A percentile compares a stretch with the other conserved stretches of the same genome.
Evolutionary conservation across 2,329 filamentous ascomycete species (phyloP).

Genomic region (Alternaria ventricosa): DNA sequence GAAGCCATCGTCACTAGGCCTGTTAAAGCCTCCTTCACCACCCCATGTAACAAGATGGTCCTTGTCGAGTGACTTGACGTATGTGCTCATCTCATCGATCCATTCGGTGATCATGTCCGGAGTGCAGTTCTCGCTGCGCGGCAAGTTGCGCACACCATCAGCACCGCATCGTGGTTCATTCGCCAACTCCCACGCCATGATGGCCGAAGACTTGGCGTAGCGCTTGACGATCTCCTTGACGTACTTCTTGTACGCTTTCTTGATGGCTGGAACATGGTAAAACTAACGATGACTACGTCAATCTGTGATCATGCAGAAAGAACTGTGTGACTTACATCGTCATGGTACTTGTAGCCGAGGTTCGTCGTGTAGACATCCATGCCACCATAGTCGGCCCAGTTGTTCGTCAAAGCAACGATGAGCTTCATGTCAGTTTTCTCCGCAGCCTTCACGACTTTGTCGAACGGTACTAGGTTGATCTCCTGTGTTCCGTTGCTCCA

Average conservation of each 20-base stretch:
- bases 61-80: constrained; percentile 60
- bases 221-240: constrained; percentile 58
- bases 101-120: constrained; percentile 56
- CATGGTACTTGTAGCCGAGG: constrained; percentile 59
- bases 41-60: constrained; percentile 64
- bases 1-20: constrained; percentile 38
- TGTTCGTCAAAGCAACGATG: constrained; percentile 62
- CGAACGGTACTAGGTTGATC: constrained; percentile 56
- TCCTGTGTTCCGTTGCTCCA: constrained; percentile 49
- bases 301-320: not conserved
- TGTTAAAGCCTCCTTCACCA: constrained; percentile 53
- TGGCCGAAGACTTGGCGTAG: constrained; percentile 56
- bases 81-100: constrained; percentile 62
- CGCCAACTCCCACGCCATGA: constrained; percentile 63
- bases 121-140: constrained; percentile 38
- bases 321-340: constrained; percentile 47
- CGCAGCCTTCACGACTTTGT: constrained; percentile 60
- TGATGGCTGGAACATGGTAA: constrained; percentile 58
- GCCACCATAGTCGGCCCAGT: constrained; percentile 67
- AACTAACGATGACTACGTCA: constrained; percentile 9
- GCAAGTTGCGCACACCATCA: constrained; percentile 35
- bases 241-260: constrained; percentile 58
- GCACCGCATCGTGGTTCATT: constrained; percentile 53
- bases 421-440: constrained; percentile 60
- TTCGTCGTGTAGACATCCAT: constrained; percentile 67